Evolutionary conservation across 2,329 filamentous ascomycete species (phyloP).

Genomic region (Botryotinia globosa): DNA sequence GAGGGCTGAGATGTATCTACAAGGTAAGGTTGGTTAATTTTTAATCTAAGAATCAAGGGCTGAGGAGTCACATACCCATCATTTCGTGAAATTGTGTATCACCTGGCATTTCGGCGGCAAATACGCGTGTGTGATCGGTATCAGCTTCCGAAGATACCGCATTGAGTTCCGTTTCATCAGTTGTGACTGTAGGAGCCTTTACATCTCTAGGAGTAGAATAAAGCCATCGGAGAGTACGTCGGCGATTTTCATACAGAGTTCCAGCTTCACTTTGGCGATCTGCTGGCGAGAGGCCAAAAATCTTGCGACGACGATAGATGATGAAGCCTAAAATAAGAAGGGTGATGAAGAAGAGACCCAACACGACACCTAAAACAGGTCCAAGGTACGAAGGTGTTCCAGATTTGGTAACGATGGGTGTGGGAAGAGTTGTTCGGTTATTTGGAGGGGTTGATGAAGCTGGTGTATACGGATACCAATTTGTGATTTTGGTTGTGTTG

Average conservation of each 20-base stretch:
- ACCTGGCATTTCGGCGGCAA: conserved; percentile 29
- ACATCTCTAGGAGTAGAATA: conserved; percentile 25
- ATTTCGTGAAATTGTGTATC: conserved; percentile 38
- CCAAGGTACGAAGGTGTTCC: conserved; percentile 55
- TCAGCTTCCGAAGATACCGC: conserved; percentile 22
- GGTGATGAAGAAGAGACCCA: conserved; percentile 56
- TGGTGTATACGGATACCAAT: conserved; percentile 57
- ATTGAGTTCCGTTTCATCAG: conserved; percentile 29
- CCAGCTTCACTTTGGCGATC: conserved; percentile 31
- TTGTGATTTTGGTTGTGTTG: conserved; percentile 52
- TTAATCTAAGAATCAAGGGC: not conserved
- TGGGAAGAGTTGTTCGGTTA: conserved; percentile 22
- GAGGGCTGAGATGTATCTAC: conserved; percentile 31
- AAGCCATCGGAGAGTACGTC: conserved; percentile 35
- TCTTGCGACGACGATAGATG: conserved; percentile 49
- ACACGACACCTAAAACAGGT: conserved; percentile 60
- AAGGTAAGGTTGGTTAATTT: conserved; percentile 9
- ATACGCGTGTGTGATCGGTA: conserved; percentile 25
- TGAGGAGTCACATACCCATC: conserved; percentile 33
- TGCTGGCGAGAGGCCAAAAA: conserved; percentile 23
- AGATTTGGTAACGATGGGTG: conserved; percentile 19
- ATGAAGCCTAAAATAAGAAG: conserved; percentile 50
- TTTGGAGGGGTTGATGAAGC: conserved; percentile 24
- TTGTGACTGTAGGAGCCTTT: conserved; percentile 37
- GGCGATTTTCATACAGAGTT: conserved; percentile 29